phyloP scores from a whole-genome alignment of 331 rosid genomes.

The Prunus yedoensis region DNA sequence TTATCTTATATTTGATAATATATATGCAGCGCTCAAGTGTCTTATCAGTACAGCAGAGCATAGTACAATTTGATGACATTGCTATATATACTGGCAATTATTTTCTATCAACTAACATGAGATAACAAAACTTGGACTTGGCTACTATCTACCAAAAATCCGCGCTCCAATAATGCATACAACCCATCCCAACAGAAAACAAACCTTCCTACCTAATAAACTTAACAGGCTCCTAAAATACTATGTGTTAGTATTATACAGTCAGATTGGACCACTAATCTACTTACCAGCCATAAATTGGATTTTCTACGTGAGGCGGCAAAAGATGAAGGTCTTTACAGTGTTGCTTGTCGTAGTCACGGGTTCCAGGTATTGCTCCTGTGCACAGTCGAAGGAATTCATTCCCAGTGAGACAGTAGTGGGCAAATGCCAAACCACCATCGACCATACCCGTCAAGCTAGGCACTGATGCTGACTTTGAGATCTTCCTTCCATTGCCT shows the following conservation, averaged over 20 bases:
- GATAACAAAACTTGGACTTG: slow-evolving; percentile 28
- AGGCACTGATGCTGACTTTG: slow-evolving; percentile 60
- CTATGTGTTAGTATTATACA: slow-evolving; percentile 30
- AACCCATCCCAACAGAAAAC: not conserved
- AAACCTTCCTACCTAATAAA: slow-evolving; percentile 16
- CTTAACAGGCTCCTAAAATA: slow-evolving; percentile 38
- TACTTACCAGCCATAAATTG: slow-evolving; percentile 84
- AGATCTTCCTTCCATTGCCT: slow-evolving; percentile 30
- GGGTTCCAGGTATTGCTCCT: slow-evolving; percentile 91
- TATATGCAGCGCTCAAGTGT: not conserved
- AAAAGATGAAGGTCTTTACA: slow-evolving; percentile 79
- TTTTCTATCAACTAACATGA: slow-evolving; percentile 1
- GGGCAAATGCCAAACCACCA: slow-evolving; percentile 96
- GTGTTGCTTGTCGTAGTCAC: slow-evolving; percentile 82
- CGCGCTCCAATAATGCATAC: not conserved
- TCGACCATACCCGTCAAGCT: slow-evolving; percentile 59
- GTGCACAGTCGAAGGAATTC: slow-evolving; percentile 81
- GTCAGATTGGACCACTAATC: slow-evolving; percentile 8
- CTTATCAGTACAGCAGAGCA: not conserved
- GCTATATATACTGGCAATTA: not conserved
- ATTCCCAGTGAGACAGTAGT: slow-evolving; percentile 85
- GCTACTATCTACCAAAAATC: slow-evolving; percentile 12
- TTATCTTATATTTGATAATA: not conserved
- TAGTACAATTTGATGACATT: not conserved
- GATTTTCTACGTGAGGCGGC: slow-evolving; percentile 88